Conservation (phyloP, 2,329 filamentous ascomycete genomes). For the Colletotrichum sp. region DNA sequence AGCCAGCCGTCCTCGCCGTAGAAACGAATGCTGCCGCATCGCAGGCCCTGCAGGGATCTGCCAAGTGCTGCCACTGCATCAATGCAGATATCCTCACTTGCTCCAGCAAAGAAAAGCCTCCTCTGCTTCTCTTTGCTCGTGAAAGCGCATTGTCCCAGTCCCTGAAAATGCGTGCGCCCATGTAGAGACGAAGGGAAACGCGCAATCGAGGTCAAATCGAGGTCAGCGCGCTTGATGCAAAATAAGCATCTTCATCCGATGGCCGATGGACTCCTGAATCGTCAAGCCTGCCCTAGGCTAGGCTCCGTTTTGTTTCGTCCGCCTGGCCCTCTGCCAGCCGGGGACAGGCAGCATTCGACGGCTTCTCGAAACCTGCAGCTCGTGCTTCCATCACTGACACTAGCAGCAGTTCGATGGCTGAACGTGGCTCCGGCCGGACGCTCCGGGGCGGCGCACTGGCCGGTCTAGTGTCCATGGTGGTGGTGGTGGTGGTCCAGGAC, state of each 20-base stretch:
- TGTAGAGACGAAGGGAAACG: background rate
- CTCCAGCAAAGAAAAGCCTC: background rate
- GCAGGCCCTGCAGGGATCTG: background rate
- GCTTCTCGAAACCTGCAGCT: conserved; percentile 17
- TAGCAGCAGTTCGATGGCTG: background rate
- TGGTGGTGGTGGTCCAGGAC: background rate
- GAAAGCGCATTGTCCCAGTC: background rate
- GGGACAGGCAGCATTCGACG: background rate
- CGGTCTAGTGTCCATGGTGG: background rate
- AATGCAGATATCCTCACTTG: background rate
- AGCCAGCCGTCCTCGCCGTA: background rate
- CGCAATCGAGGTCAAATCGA: background rate
- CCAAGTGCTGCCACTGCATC: background rate
- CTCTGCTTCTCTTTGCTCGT: background rate
- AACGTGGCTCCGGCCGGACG: background rate
- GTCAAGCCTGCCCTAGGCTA: background rate
- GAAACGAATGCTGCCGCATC: background rate
- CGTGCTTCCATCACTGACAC: background rate
- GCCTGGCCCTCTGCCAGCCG: background rate
- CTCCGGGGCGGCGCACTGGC: conserved; percentile 1
- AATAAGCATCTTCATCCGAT: background rate
- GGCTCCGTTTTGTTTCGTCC: background rate
- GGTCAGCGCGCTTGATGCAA: background rate
- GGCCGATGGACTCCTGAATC: background rate
- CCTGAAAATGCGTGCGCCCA: background rate